Conservation (phyloP, 1,139 yeast genomes). For the Candida anutae region DNA sequence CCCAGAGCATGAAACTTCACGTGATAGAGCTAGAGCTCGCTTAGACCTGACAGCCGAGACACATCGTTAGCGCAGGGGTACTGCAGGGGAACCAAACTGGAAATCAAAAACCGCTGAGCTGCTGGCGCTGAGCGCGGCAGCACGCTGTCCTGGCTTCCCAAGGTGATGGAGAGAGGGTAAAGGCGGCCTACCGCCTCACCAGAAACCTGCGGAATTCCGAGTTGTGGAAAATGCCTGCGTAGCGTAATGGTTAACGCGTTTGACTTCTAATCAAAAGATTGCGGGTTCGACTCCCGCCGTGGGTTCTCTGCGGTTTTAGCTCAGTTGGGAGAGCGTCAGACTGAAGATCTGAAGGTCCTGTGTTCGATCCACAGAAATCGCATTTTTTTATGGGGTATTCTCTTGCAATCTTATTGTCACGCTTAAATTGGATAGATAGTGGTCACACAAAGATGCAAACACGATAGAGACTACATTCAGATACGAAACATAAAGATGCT, state of each 20-base stretch:
- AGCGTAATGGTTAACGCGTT: slow-evolving; percentile 13
- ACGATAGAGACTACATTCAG: too few relatives aligned
- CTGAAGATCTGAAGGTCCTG: slow-evolving; percentile 66
- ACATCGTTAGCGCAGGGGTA: too few relatives aligned
- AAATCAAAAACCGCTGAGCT: too few relatives aligned
- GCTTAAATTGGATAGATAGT: too few relatives aligned
- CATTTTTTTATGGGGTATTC: slow-evolving; percentile 9
- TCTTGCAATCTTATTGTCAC: not conserved
- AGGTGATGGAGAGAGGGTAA: not conserved
- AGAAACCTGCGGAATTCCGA: not conserved
- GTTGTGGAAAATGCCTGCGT: slow-evolving; percentile 10
- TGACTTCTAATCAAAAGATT: slow-evolving; percentile 13
- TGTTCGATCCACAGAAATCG: slow-evolving; percentile 43
- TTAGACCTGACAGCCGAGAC: too few relatives aligned
- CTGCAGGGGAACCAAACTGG: too few relatives aligned
- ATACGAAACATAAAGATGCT: too few relatives aligned
- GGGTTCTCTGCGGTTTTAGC: slow-evolving; percentile 41
- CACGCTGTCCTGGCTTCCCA: too few relatives aligned
- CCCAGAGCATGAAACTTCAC: too few relatives aligned
- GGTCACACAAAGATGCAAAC: too few relatives aligned
- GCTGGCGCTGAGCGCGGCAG: too few relatives aligned
- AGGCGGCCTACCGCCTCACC: not conserved
- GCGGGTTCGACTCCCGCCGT: slow-evolving; percentile 12
- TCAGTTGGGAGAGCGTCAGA: slow-evolving; percentile 91
- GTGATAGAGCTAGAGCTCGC: too few relatives aligned